Base-by-base conservation (phyloP, 75 land plant genomes). In the Adiantum capillusveneris region DNA sequence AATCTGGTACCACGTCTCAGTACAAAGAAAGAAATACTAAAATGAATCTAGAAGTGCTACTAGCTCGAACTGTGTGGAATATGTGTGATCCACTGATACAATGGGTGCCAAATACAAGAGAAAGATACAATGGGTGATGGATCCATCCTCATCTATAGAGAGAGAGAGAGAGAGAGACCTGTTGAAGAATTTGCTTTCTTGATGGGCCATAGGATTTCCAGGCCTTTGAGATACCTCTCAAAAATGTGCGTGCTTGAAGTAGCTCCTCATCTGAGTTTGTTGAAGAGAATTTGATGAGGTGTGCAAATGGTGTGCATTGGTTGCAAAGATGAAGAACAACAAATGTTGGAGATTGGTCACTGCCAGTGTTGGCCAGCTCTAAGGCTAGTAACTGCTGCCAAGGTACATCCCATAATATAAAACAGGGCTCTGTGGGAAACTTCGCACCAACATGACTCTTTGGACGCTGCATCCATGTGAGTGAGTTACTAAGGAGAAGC, bases 321-420 rank as follows among this genome's bases (percentile, higher is more conserved):
- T 58, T 64, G 63, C 76, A 81, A 53, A 84, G 68, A 64, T 95
- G 99, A 19, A 95, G 75, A 62, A 90, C 77, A 43, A 87, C 66
- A 62, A 66, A 77, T 34, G 80, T 67, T n/a, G 99, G 81, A 27
- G 43, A 65, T 0, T 25, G 30, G 21, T 62, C 44, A 44, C 71
- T 83, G 26, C 75, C 88, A 67, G 75, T 84, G n/a, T 22, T 27
- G 50, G 87, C 93, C 68, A 88, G 52, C 68, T 95, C 99, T 59
- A 95, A 20, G 27, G 92, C 70, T 59, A 95, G 60, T 14, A 95
- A 65, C 37, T 95, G 81, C 52, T 82, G 83, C 96, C 91, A 90
- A 22, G 81, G 86, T 17, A 95, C 79, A 68, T 90, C 97, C 99
- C 99, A 95, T 53, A 80, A 51, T 22, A 90, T 95, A 63, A 82